Evolutionary conservation across 2,329 filamentous ascomycete genomes (phyloP), one percentile per base, ranked within the genome.

Genomic region (Fusarium vanettenii): DNA sequence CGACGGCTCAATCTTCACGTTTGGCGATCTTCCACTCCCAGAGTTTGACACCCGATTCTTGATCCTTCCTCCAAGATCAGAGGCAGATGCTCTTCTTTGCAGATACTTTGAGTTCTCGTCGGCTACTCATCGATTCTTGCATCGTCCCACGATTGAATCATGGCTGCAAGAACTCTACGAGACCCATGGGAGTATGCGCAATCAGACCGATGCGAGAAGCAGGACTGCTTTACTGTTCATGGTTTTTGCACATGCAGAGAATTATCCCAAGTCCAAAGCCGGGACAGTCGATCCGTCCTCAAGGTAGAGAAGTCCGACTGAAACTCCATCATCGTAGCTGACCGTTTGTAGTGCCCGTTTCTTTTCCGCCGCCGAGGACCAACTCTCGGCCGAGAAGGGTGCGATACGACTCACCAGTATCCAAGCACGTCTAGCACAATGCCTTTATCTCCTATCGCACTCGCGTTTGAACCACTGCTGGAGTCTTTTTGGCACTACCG

Each of bases 41-140:
- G 80, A 82, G 6, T 79, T 78, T 22, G 80, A 82, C 8, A 78
- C 82, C 22, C 71, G 78, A 5, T 80, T 81, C 35, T 80, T 85
- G 72, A 74, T 84, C 67, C 60, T 89, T 67, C 82, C 84, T 13
- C 67, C 86, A 35, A 79, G 82, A 25, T 73, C 82, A 4, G 79
- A 79, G 11, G 78, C 78, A 8, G 74, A 78, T 16, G 43, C 66
- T 0, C 70, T 90, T 6, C 79, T 89, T 0, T 81, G 82, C 25
- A 79, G 87, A 14, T 90, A 90, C 65, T 90, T 90, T 75, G 88
- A 89, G 57, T 88, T 87, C 67, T 87, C 87, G 5, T 86, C 88
- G 29, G 87, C 89, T 4, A 90, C 88, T 0, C 88, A 90, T 70
- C 83, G 88, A 1, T 89, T 89, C 69, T 76, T 90, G 35, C 87